Percentiles rank a stretch among this genome's conserved stretches.
phyloP scores from a whole-genome alignment of 2,329 filamentous ascomycete genomes.

The Alternaria ventricosa region DNA sequence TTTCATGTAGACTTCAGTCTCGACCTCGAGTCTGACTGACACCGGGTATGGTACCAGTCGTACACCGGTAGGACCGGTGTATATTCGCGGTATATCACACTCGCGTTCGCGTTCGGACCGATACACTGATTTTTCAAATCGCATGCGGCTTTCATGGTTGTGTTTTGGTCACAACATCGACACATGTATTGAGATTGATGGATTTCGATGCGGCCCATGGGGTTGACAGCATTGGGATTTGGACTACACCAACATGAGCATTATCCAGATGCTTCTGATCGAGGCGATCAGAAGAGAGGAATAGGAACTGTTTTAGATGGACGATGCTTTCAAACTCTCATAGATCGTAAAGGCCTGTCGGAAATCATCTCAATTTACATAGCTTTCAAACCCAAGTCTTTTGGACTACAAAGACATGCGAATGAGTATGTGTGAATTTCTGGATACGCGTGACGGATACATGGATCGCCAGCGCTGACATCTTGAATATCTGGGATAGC shows the following conservation, averaged over 20 bases:
- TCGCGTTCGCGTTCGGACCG: neutral
- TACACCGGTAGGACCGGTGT: neutral
- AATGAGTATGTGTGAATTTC: neutral
- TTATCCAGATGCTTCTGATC: neutral
- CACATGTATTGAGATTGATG: neutral
- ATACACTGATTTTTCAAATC: neutral
- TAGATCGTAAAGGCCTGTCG: too few species aligned
- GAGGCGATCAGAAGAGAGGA: neutral
- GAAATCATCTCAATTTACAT: neutral
- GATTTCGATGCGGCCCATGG: neutral
- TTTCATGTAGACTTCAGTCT: neutral
- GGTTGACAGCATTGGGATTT: neutral
- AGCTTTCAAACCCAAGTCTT: neutral
- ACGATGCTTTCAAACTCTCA: neutral
- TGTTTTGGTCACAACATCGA: neutral
- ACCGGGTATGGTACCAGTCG: neutral
- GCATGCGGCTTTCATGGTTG: neutral
- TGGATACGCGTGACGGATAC: neutral
- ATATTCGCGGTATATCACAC: neutral
- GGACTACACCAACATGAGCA: neutral
- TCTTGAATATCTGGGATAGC: neutral
- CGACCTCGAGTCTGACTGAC: neutral
- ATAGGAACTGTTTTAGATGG: neutral
- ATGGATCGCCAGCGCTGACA: neutral
- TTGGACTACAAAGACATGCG: neutral